Base-by-base conservation (phyloP, 2,329 filamentous ascomycete genomes). In the Cytospora leucostoma region DNA sequence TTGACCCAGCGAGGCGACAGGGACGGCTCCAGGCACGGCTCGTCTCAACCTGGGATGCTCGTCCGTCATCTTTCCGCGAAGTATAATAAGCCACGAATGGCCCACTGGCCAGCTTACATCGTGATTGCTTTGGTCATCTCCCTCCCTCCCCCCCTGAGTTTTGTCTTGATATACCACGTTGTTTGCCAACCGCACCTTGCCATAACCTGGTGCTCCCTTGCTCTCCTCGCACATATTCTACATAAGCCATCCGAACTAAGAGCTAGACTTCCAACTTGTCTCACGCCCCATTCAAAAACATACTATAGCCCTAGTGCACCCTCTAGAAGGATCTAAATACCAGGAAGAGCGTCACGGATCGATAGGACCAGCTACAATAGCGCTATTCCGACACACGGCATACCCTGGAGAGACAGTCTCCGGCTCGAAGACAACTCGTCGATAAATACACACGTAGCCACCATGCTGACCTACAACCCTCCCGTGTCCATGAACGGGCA, bases 381-480 rank as follows among this genome's bases (percentile, higher is more conserved):
- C n/a, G 17, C 53, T 37, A 27, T 6, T 27, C 4, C 34, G 6
- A 19, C 38, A 51, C 49, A 17, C 21, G 15, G 40, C 19, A 21
- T 33, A 21, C 34, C 21, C 32, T 21, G 21, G 21, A 19, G 10
- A 35, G 13, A 37, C 32, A 32, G 12, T 12, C 6, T 27, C 6
- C 58, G 19, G 17, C 19, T 17, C 35, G 54, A 38, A 47, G n/a
- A 37, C 15, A 27, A 47, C 12, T 32, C n/a, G 27, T 27, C 27
- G 11, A 32, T 13, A 54, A 40, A 12, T 19, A 32, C 19, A 55
- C 11, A 53, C 15, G 4, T 7, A 44, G 34, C 11, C 62, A 73
- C 67, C 57, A 84, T 84, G 82, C 74, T 85, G 61, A 82, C 82
- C 57, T 82, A 80, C 74, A 79, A 84, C 67, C 71, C 76, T 51